Conservation (phyloP, 805 yeast genomes). For the Teunomyces cretensis region DNA sequence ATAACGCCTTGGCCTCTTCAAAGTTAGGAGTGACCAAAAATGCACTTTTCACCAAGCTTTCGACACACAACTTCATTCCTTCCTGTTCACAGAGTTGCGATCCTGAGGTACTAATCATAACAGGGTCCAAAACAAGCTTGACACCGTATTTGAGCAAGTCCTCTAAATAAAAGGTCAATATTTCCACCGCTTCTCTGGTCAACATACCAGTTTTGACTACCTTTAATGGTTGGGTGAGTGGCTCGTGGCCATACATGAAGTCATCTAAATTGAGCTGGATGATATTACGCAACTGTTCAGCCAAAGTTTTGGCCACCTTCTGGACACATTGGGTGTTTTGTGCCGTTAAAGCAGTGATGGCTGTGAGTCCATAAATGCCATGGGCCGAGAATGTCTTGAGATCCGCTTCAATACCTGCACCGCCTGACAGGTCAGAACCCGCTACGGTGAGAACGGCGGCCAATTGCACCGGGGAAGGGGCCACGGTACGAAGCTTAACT, state of each 20-base stretch:
- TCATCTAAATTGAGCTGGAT: constrained; percentile 59
- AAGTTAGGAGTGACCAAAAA: constrained; percentile 73
- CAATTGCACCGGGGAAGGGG: constrained; percentile 3
- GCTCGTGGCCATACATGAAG: constrained; percentile 37
- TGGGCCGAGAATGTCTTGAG: constrained; percentile 75
- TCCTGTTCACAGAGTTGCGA: constrained; percentile 50
- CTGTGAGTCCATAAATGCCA: constrained; percentile 72
- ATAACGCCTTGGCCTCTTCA: constrained; percentile 56
- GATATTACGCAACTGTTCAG: constrained; percentile 44
- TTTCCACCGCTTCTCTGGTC: constrained; percentile 52
- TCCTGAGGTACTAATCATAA: constrained; percentile 81
- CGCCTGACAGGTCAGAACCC: constrained; percentile 85
- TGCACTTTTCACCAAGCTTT: constrained; percentile 49
- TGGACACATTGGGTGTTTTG: constrained; percentile 61
- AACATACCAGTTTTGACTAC: constrained; percentile 82
- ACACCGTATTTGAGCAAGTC: constrained; percentile 24
- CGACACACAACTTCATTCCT: constrained; percentile 45
- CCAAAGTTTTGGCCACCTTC: constrained; percentile 45
- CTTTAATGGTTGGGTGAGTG: constrained; percentile 37
- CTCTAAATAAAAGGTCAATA: constrained; percentile 38
- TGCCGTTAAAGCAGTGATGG: constrained; percentile 77
- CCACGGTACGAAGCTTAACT: not conserved
- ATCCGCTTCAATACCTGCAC: constrained; percentile 92
- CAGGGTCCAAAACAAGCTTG: constrained; percentile 73
- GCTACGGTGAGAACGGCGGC: constrained; percentile 43